Percentiles rank a stretch among this genome's conserved stretches.
phyloP scores from a whole-genome alignment of 2,329 filamentous ascomycete genomes.

The Amylocarpus encephaloides region DNA sequence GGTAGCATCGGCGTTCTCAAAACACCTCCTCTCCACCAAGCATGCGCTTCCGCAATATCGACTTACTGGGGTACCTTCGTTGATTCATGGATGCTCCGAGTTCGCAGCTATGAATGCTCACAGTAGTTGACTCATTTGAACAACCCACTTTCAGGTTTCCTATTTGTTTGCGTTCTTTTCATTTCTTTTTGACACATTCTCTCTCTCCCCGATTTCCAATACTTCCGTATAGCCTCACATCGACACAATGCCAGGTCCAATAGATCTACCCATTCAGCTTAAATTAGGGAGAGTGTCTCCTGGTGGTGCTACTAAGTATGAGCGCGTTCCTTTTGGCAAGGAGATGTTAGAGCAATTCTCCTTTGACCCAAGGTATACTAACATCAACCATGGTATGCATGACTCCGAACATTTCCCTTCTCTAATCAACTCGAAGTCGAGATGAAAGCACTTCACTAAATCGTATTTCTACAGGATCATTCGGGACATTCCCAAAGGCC shows the following conservation, averaged over 20 bases:
- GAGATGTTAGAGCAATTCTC: slow-evolving; percentile 32
- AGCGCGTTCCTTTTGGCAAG: slow-evolving; percentile 28
- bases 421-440: background rate
- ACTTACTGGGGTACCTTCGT: too few relatives aligned
- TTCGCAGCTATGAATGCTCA: too few relatives aligned
- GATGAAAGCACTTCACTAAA: background rate
- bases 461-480: slow-evolving; percentile 52
- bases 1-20: too few relatives aligned
- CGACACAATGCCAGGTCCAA: background rate
- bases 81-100: too few relatives aligned
- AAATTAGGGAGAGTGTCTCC: slow-evolving; percentile 20
- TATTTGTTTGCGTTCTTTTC: too few relatives aligned
- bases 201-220: too few relatives aligned
- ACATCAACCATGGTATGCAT: slow-evolving; percentile 33
- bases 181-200: too few relatives aligned
- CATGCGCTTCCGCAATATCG: too few relatives aligned
- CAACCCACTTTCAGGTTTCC: too few relatives aligned
- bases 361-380: slow-evolving; percentile 30
- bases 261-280: slow-evolving; percentile 1
- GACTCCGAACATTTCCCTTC: background rate
- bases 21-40: too few relatives aligned
- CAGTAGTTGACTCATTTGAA: too few relatives aligned
- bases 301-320: slow-evolving; percentile 14
- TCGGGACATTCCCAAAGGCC: slow-evolving; percentile 63
- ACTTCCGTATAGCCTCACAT: background rate